These are phyloP conservation scores for Neophaeococcomyces aloes DNA, from an alignment of 2,329 filamentous ascomycete species.

Conservation along the genomic window DNA sequence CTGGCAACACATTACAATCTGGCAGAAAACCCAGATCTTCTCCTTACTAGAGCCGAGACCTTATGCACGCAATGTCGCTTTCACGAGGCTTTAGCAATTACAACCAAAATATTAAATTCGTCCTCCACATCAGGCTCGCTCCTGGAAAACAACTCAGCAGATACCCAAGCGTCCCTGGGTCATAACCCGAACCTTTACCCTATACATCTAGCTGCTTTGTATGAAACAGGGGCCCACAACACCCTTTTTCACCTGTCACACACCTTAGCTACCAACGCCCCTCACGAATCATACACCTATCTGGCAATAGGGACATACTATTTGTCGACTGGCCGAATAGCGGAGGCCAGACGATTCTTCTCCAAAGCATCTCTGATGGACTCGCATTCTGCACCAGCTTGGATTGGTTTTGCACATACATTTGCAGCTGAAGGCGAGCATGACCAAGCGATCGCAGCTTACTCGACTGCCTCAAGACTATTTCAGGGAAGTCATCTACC, in stretches of 20 bases:
- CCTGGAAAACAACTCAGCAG: conserved; percentile 17
- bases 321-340: conserved; percentile 74
- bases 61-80: conserved; percentile 93
- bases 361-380: conserved; percentile 97
- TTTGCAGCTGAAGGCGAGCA: conserved; percentile 97
- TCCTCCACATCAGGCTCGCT: conserved; percentile 65
- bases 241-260: conserved; percentile 85
- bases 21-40: conserved; percentile 72
- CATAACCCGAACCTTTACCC: conserved; percentile 58
- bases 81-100: conserved; percentile 73
- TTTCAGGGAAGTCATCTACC: conserved; percentile 97
- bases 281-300: conserved; percentile 84
- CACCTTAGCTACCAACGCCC: conserved; percentile 82
- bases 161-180: conserved; percentile 29
- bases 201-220: conserved; percentile 80
- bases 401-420: conserved; percentile 98
- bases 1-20: conserved; percentile 91
- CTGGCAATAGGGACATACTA: conserved; percentile 94
- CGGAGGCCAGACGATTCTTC: conserved; percentile 90
- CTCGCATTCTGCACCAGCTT: conserved; percentile 90
- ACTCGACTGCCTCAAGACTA: conserved; percentile 83
- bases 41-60: conserved; percentile 80
- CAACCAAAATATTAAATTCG: conserved; percentile 72
- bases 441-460: conserved; percentile 94
- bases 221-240: conserved; percentile 78